Base-by-base conservation (phyloP, 2,329 filamentous ascomycete species). In the Trichophyton schoenleinii region DNA sequence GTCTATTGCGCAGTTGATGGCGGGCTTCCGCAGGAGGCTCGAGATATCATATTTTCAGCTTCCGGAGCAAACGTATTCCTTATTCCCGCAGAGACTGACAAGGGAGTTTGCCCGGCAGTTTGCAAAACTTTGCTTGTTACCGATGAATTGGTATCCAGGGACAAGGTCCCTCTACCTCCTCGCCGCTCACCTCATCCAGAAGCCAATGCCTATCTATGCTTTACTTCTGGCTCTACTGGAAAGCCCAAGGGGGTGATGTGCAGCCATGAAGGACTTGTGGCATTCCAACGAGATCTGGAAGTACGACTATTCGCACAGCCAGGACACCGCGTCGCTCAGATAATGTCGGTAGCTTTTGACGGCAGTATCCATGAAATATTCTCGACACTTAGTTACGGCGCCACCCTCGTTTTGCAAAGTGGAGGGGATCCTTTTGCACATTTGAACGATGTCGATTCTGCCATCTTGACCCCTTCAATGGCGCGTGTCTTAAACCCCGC, bases 181-280 rank as follows among this genome's bases (percentile, higher is more conserved):
- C 11, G 22, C 5, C 15, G 7, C 11, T 31, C 13, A 9, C 15
- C 20, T 9, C 11, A 13, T 3, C 41, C 42, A 6, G 13, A 25
- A 31, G 22, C n/a, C 18, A 31, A 55, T 28, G 75, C 75, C 0
- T 80, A 76, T 60, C 31, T 79, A 0, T 74, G 72, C 55, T 79
- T 77, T 62, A 79, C 78, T 0, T 79, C 75, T 1, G 77, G 77
- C 0, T 72, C 72, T 5, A 77, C 75, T 1, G 76, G 77, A 3
- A 69, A 63, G 6, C 76, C 75, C 0, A 78, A 78, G 64, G 75
- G 72, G 0, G 73, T 77, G 4, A n/a, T 71, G 5, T 74, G 70
- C 61, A 64, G 62, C 0, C 75, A 78, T 57, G 55, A 61, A 25
- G 69, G 70, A 0, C 62, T 77, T 0, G 69, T 77, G 0, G 70